Percentiles rank a stretch among this genome's conserved stretches.
Evolutionary conservation across 2,329 filamentous ascomycete species (phyloP).

Genomic region (Diaporthe vexans): DNA sequence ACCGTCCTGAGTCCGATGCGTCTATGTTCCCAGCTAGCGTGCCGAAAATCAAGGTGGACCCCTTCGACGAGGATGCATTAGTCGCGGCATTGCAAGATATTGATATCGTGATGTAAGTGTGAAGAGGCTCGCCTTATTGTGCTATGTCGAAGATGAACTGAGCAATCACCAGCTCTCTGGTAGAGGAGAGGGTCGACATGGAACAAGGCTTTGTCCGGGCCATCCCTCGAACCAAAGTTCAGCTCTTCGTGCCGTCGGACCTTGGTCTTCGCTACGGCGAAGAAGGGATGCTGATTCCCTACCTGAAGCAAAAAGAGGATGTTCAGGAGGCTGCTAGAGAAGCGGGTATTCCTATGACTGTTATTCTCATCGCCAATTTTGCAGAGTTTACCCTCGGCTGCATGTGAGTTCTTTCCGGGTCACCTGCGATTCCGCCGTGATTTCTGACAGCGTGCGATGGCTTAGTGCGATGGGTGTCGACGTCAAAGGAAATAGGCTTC

Average conservation of each 20-base stretch:
- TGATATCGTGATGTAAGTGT: slow-evolving; percentile 1
- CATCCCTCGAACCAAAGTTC: neutral
- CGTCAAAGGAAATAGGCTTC: neutral
- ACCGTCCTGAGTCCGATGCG: neutral
- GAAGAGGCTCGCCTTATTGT: neutral
- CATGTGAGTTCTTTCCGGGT: neutral
- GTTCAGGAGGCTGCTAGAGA: neutral
- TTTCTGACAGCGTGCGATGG: neutral
- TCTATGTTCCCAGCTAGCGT: neutral
- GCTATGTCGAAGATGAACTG: neutral
- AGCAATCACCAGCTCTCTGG: neutral
- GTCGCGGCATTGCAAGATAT: neutral
- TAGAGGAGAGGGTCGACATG: neutral
- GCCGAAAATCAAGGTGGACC: neutral
- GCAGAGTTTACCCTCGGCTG: neutral
- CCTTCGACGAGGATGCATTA: slow-evolving; percentile 1
- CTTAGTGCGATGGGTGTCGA: neutral
- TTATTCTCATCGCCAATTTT: neutral
- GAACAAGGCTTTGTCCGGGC: slow-evolving; percentile 2
- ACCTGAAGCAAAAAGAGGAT: neutral
- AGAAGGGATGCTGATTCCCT: neutral
- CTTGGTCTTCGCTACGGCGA: slow-evolving; percentile 1
- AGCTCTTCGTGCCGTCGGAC: neutral
- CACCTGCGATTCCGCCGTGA: neutral
- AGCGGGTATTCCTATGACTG: neutral